Evolutionary conservation across 2,329 filamentous ascomycete genomes (phyloP).

Genomic region (Diaporthe australafricana): DNA sequence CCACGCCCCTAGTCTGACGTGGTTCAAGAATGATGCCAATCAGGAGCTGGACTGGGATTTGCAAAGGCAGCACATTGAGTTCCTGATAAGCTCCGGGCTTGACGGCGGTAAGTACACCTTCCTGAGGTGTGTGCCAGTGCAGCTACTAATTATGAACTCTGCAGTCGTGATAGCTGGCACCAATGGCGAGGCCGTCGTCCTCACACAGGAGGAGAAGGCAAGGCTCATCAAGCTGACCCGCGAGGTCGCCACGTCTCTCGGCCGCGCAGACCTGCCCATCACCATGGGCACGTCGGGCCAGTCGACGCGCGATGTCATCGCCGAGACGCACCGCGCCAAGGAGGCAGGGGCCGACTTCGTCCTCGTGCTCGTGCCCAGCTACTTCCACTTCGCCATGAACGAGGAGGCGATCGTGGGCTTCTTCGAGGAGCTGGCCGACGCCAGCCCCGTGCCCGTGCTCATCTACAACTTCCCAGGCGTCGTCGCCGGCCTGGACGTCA

Average conservation of each 20-base stretch:
- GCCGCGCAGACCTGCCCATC: slow-evolving; percentile 68
- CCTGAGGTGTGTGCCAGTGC: not conserved
- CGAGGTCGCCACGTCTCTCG: slow-evolving; percentile 66
- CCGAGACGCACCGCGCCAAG: slow-evolving; percentile 71
- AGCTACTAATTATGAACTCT: slow-evolving; percentile 34
- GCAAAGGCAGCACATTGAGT: slow-evolving; percentile 64
- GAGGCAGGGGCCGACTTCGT: slow-evolving; percentile 75
- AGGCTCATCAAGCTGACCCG: slow-evolving; percentile 72
- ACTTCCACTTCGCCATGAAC: slow-evolving; percentile 75
- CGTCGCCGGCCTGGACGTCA: slow-evolving; percentile 74
- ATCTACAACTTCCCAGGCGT: slow-evolving; percentile 81
- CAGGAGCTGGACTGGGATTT: slow-evolving; percentile 68
- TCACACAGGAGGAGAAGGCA: slow-evolving; percentile 72
- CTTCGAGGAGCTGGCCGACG: slow-evolving; percentile 71
- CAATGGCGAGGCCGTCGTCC: slow-evolving; percentile 79
- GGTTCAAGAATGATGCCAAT: slow-evolving; percentile 58
- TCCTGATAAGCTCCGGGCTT: slow-evolving; percentile 63
- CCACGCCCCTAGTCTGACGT: slow-evolving; percentile 68
- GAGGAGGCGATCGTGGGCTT: slow-evolving; percentile 70
- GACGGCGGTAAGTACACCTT: slow-evolving; percentile 55
- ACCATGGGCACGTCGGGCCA: slow-evolving; percentile 76
- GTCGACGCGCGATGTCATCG: slow-evolving; percentile 74
- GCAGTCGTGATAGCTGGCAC: slow-evolving; percentile 75
- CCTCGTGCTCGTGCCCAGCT: slow-evolving; percentile 76
- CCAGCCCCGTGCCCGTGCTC: slow-evolving; percentile 71